A percentile compares a stretch with the other conserved stretches of the same genome.
These are phyloP conservation scores for Dillenia suffruticosa DNA, from an alignment of 164 flowering plant genomes.

Conservation along the genomic window DNA sequence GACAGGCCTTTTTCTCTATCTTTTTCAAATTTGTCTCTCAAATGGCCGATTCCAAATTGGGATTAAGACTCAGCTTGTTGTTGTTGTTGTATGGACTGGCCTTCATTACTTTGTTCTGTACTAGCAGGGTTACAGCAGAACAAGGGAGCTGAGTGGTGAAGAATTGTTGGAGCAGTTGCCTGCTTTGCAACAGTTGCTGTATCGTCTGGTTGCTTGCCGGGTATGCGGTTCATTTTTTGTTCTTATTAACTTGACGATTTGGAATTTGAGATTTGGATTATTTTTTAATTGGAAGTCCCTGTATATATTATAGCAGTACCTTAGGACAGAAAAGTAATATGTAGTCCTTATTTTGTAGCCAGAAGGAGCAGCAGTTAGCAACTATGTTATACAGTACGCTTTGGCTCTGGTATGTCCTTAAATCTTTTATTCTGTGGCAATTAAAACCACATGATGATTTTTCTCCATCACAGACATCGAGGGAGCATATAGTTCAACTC, in stretches of 20 bases:
- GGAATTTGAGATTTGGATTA: no score
- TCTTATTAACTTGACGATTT: neutral
- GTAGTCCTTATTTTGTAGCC: slow-evolving; percentile 55
- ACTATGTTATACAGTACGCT: slow-evolving; percentile 90
- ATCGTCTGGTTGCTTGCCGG: slow-evolving; percentile 96
- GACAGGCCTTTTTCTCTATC: no score
- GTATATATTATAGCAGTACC: no score
- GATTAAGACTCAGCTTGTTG: no score
- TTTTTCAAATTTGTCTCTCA: no score
- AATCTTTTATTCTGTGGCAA: neutral
- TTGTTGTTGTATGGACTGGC: no score
- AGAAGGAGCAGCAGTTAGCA: slow-evolving; percentile 88
- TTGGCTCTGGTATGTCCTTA: slow-evolving; percentile 74
- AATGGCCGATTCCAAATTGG: no score
- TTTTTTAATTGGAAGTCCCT: no score
- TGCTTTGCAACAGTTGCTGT: slow-evolving; percentile 82
- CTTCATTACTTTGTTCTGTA: neutral
- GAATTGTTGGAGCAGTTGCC: slow-evolving; percentile 93
- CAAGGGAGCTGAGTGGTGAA: slow-evolving; percentile 83
- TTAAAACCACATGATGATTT: no score
- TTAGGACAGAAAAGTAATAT: slow-evolving; percentile 1
- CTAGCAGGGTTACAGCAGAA: slow-evolving; percentile 83
- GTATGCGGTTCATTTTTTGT: slow-evolving; percentile 30
- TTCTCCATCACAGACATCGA: no score
- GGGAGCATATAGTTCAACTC: no score